Evolutionary conservation across 495 filamentous ascomycete genomes (phyloP).

Genomic region (Annulohypoxylon moriforme): DNA sequence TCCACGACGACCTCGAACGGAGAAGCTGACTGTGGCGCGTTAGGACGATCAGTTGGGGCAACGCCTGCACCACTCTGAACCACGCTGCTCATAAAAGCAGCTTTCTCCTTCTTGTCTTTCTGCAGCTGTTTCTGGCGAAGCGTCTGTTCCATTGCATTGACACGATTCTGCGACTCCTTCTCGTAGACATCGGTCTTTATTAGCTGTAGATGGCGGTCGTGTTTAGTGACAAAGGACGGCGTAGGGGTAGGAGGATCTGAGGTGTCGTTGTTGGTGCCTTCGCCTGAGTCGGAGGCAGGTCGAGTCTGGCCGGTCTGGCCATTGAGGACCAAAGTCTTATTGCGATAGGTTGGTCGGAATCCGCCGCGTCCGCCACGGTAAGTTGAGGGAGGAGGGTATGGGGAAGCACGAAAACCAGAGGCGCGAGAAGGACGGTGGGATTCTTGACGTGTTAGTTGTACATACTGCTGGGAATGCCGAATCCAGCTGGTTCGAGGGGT

Average conservation of each 20-base stretch:
- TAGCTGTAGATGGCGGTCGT: conserved; percentile 86
- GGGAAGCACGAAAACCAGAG: conserved; percentile 42
- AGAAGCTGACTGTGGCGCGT: conserved; percentile 44
- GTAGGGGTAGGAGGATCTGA: conserved; percentile 56
- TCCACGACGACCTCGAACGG: conserved; percentile 78
- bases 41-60: conserved; percentile 49
- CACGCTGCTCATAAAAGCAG: conserved; percentile 59
- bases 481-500: conserved; percentile 4
- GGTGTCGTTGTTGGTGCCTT: conserved; percentile 35
- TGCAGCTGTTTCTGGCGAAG: conserved; percentile 68
- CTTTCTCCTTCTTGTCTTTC: conserved; percentile 73
- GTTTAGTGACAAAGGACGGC: conserved; percentile 78
- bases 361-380: conserved; percentile 55
- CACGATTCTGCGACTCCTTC: conserved; percentile 74
- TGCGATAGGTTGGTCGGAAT: conserved; percentile 66
- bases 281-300: conserved; percentile 45
- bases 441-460: conserved; percentile 40
- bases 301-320: conserved; percentile 46
- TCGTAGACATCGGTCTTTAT: conserved; percentile 89
- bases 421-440: conserved; percentile 32
- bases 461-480: neutral
- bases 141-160: conserved; percentile 79
- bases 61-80: conserved; percentile 51
- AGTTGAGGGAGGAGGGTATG: conserved; percentile 57
- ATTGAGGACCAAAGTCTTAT: conserved; percentile 81